Percentiles rank a stretch among this genome's conserved stretches.
These are phyloP conservation scores for Tilletia horrida DNA, from an alignment of 1,284 basidiomycete species.

Conservation along the genomic window DNA sequence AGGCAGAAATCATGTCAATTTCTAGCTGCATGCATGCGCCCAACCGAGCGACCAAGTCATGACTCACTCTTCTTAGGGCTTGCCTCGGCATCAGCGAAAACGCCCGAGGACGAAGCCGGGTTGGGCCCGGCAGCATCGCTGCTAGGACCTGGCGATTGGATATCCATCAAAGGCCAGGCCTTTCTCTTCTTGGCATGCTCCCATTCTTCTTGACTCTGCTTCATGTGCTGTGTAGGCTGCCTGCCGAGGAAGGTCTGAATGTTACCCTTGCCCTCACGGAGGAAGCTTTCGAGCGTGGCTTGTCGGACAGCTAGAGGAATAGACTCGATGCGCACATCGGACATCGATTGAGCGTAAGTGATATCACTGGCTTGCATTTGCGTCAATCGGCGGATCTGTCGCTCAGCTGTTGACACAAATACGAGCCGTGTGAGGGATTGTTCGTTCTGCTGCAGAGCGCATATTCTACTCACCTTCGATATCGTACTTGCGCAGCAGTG, in stretches of 20 bases:
- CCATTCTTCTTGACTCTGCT: constrained; percentile 11
- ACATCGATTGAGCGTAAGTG: too few species aligned
- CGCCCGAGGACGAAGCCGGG: neutral
- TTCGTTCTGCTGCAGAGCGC: too few species aligned
- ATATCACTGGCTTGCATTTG: too few species aligned
- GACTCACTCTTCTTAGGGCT: constrained; percentile 5
- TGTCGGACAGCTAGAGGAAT: neutral
- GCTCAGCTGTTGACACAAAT: too few species aligned
- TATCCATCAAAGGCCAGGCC: neutral
- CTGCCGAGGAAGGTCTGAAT: neutral
- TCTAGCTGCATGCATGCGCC: neutral
- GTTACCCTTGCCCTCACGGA: neutral
- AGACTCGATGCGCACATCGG: neutral
- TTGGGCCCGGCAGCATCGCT: neutral
- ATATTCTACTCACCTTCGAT: constrained; percentile 2
- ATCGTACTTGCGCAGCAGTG: neutral
- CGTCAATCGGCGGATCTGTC: too few species aligned
- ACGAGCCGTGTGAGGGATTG: too few species aligned
- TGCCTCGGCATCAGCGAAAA: neutral
- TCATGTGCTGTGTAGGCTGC: neutral
- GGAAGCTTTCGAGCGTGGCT: neutral
- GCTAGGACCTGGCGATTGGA: neutral
- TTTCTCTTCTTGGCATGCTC: constrained; percentile 1
- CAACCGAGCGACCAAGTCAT: neutral
- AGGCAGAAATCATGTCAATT: neutral